phyloP scores from a whole-genome alignment of 1,284 basidiomycete species.

The Athelia psychrophila region DNA sequence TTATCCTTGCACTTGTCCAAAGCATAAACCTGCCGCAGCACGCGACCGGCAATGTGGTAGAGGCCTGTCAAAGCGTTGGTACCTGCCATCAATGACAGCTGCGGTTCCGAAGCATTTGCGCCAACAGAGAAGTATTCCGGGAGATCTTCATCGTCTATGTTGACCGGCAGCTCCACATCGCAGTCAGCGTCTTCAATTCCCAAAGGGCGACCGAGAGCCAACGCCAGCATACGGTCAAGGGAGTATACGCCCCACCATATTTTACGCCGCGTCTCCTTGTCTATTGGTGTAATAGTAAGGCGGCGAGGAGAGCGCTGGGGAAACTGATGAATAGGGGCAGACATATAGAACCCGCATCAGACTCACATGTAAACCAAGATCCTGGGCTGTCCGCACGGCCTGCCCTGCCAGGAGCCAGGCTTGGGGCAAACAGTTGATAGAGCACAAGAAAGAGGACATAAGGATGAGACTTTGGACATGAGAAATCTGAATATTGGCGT shows the following conservation, averaged over 20 bases:
- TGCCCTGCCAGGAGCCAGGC: constrained; percentile 89
- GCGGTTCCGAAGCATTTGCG: constrained; percentile 48
- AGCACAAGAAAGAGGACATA: constrained; percentile 85
- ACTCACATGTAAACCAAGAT: constrained; percentile 86
- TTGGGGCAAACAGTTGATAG: constrained; percentile 87
- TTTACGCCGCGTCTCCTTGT: constrained; percentile 85
- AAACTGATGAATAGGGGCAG: constrained; percentile 4
- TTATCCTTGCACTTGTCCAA: constrained; percentile 72
- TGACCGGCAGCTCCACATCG: constrained; percentile 77
- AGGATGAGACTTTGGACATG: constrained; percentile 89
- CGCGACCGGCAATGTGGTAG: constrained; percentile 79
- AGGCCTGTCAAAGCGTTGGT: constrained; percentile 72
- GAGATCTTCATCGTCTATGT: constrained; percentile 77
- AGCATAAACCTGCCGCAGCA: constrained; percentile 80
- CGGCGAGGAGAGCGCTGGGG: constrained; percentile 76
- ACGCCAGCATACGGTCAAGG: constrained; percentile 85
- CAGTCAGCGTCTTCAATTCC: constrained; percentile 80
- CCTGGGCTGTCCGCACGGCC: constrained; percentile 82
- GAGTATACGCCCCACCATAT: constrained; percentile 92
- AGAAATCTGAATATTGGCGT: constrained; percentile 73
- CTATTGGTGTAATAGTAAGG: constrained; percentile 63
- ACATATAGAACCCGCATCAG: constrained; percentile 1
- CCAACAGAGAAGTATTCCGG: constrained; percentile 64
- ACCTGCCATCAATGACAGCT: constrained; percentile 76
- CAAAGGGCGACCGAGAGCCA: constrained; percentile 79